Base-by-base conservation (phyloP, 768 basidiomycete genomes). In the Lanmaoa pseudosensibilis region DNA sequence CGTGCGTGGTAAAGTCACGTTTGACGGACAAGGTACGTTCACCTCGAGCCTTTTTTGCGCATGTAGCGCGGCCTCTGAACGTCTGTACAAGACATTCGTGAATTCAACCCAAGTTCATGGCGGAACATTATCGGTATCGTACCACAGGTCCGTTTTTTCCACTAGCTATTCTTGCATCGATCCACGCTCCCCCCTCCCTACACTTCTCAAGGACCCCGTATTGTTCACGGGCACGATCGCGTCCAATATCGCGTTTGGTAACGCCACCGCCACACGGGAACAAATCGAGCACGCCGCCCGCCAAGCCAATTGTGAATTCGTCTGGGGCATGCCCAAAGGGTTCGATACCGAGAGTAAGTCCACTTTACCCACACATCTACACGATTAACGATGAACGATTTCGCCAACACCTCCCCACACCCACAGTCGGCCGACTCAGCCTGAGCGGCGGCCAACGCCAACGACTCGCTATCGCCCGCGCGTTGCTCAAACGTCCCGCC, bases 231-330 rank as follows among this genome's bases (percentile, higher is more conserved):
- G 94, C 3, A 96, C 94, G 0, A 95, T 98, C 49, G 93, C 93
- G 3, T 90, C 91, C 2, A 98, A 98, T 65, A 98, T 96, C 59
- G 88, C 94, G 0, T 98, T 90, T 65, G 95, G 95, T 3, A 82
- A 87, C 47, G 79, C 83, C 10, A 74, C 80, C 19, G 91, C 85
- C 0, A 90, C 92, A 0, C 80, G 89, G 21, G 85, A 86, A 61
- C 84, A 96, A 56, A 90, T 98, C 21, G 92, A 97, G 70, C 76
- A 85, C 30, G 95, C 93, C 0, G 95, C 94, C 0, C 79, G 89
- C 19, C 83, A 92, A 56, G 96, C 96, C 2, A 97, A 98, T 63
- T 98, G 95, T 72, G 94, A 96, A 65, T 98, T 96, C 67, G 86
- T 98, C 7, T 92, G 93, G 89, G 87, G 90, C 16, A 85, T 98